A percentile compares a stretch with the other conserved stretches of the same genome.
Conservation (phyloP, 805 yeast species). For the Kodamaea restingae region DNA sequence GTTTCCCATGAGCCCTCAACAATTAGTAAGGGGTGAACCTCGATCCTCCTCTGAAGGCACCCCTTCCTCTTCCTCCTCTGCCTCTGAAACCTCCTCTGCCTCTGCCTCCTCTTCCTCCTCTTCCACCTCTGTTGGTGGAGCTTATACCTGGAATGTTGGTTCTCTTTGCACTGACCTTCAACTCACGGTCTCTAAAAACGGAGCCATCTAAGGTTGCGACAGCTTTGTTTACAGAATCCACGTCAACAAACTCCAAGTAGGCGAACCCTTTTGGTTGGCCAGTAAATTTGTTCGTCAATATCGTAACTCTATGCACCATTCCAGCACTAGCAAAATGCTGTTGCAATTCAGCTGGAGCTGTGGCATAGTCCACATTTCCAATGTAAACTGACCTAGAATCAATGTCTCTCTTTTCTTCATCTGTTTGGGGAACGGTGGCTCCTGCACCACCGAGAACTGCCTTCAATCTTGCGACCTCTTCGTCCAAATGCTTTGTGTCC, state of each 20-base stretch:
- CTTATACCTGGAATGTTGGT: slow-evolving; percentile 75
- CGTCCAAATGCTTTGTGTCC: slow-evolving; percentile 10
- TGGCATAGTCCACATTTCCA: slow-evolving; percentile 77
- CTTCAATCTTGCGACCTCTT: slow-evolving; percentile 12
- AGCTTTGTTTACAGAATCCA: slow-evolving; percentile 61
- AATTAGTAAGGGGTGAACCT: slow-evolving; percentile 16
- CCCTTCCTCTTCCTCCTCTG: slow-evolving; percentile 19
- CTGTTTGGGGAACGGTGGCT: slow-evolving; percentile 29
- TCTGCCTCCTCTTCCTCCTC: slow-evolving; percentile 28
- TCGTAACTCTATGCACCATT: slow-evolving; percentile 73
- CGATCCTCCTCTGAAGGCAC: slow-evolving; percentile 16
- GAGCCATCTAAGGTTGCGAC: slow-evolving; percentile 58
- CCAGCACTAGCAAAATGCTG: slow-evolving; percentile 69
- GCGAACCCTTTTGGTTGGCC: slow-evolving; percentile 89
- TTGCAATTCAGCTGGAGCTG: slow-evolving; percentile 77
- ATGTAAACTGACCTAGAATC: slow-evolving; percentile 77
- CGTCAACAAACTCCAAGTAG: slow-evolving; percentile 75
- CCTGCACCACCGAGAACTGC: slow-evolving; percentile 12
- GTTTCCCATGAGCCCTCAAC: background rate
- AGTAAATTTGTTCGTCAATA: slow-evolving; percentile 64
- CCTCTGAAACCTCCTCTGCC: slow-evolving; percentile 39
- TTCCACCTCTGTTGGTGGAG: slow-evolving; percentile 32
- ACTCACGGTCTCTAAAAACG: slow-evolving; percentile 60
- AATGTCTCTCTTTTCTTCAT: slow-evolving; percentile 53
- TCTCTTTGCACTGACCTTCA: slow-evolving; percentile 74